A percentile compares a stretch with the other conserved stretches of the same genome.
phyloP scores from a whole-genome alignment of 129 eudicot genomes.

The Flaveria trinervia region DNA sequence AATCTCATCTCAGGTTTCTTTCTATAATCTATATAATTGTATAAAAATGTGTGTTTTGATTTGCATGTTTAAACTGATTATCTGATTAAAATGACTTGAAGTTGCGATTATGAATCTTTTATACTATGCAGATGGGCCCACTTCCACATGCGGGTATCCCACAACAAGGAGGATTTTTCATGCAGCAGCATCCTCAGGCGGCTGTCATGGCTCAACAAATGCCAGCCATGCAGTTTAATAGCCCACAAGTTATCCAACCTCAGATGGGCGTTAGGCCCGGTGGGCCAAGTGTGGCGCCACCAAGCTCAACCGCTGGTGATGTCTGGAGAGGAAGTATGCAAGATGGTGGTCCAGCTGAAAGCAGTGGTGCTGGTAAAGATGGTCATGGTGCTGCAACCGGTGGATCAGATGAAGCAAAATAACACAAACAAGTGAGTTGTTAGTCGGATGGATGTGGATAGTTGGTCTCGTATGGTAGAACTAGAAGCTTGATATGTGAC shows the following conservation, averaged over 20 bases:
- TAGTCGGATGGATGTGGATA: conserved; percentile 37
- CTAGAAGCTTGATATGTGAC: conserved; percentile 39
- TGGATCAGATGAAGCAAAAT: conserved; percentile 56
- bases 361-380: conserved; percentile 40
- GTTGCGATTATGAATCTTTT: background rate
- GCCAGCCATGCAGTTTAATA: conserved; percentile 53
- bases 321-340: conserved; percentile 52
- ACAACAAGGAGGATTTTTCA: conserved; percentile 75
- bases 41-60: background rate
- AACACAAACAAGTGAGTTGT: background rate
- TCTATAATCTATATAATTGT: conserved; percentile 9
- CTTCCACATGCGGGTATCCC: conserved; percentile 74
- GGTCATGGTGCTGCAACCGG: conserved; percentile 49
- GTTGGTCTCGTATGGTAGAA: conserved; percentile 43
- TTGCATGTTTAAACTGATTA: background rate
- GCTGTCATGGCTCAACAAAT: conserved; percentile 65
- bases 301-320: conserved; percentile 45
- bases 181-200: conserved; percentile 65
- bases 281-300: conserved; percentile 38
- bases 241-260: conserved; percentile 49
- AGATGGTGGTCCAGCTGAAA: conserved; percentile 43
- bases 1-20: conserved; percentile 26
- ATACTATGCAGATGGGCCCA: conserved; percentile 54
- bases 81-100: background rate
- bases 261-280: conserved; percentile 49